Conservation (phyloP, 257 asterid species). For the Scutellaria minor region DNA sequence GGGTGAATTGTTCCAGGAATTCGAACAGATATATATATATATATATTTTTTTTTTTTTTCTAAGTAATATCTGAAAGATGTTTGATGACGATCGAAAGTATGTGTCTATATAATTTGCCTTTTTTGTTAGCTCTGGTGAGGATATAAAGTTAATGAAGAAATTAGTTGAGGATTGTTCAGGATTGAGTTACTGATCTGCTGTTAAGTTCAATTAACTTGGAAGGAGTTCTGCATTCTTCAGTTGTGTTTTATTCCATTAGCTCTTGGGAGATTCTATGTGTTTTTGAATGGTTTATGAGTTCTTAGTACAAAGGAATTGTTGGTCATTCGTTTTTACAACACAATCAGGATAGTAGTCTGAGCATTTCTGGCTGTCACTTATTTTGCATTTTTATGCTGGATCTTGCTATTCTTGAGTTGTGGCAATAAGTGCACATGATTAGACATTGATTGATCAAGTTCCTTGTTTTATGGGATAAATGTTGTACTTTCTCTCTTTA, state of each 20-base stretch:
- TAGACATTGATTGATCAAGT: constrained; percentile 28
- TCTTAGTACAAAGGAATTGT: constrained; percentile 5
- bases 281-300: background rate
- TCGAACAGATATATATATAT: background rate
- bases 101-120: background rate
- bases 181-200: background rate
- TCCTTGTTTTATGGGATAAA: background rate
- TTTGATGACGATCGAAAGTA: background rate
- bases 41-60: background rate
- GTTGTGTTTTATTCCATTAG: background rate
- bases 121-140: background rate
- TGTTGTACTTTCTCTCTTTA: background rate
- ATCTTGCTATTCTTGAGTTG: constrained; percentile 16
- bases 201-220: background rate
- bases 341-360: no score
- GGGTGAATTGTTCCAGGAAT: background rate
- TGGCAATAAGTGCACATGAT: background rate
- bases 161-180: background rate
- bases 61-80: constrained; percentile 3
- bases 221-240: background rate
- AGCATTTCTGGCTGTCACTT: no score
- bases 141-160: background rate
- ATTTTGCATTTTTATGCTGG: background rate
- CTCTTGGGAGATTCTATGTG: background rate
- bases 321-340: background rate